A percentile compares a stretch with the other conserved stretches of the same genome.
Evolutionary conservation across 495 filamentous ascomycete species (phyloP).

Genomic region (Platismatia glauca): DNA sequence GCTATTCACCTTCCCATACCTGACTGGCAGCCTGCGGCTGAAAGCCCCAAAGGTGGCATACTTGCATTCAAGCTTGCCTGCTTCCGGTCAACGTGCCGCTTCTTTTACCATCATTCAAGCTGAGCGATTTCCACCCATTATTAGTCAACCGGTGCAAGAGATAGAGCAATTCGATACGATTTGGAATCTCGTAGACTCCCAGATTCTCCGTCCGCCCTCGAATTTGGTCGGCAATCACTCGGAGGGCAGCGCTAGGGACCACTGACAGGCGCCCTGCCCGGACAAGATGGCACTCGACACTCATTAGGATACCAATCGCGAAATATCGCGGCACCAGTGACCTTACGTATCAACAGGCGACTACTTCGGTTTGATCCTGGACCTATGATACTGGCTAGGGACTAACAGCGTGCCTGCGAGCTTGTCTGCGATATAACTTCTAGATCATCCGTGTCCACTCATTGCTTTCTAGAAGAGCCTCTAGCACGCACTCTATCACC

Average conservation of each 20-base stretch:
- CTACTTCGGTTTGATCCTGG: background rate
- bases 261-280: background rate
- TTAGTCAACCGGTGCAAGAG: background rate
- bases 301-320: background rate
- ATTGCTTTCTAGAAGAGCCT: conserved; percentile 10
- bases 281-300: background rate
- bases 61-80: background rate
- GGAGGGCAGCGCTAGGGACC: background rate
- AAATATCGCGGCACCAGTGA: background rate
- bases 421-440: background rate
- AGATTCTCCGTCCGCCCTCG: too few species aligned
- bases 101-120: background rate
- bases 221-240: too few species aligned
- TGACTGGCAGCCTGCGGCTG: conserved; percentile 2
- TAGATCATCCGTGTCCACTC: conserved; percentile 6
- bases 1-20: background rate
- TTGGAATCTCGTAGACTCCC: background rate
- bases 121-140: background rate
- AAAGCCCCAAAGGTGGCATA: background rate
- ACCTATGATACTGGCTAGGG: background rate
- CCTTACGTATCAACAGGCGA: background rate
- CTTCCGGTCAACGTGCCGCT: background rate
- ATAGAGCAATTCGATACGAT: background rate
- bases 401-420: background rate
- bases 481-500: conserved; percentile 4